Conservation (phyloP, 805 yeast species). For the Teunomyces stri region DNA sequence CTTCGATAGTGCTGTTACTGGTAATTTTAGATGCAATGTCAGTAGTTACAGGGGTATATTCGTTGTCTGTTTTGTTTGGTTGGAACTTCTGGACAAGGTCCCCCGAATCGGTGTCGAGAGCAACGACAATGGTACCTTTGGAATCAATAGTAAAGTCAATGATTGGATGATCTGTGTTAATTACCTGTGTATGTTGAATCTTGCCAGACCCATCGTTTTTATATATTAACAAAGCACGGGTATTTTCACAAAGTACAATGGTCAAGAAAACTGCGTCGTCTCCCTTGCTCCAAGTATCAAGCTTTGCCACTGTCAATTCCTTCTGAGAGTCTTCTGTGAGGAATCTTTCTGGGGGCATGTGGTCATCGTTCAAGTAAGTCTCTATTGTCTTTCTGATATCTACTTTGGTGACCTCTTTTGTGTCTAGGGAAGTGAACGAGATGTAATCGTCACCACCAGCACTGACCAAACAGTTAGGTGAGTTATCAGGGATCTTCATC, state of each 20-base stretch:
- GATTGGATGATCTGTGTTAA: conserved; percentile 22
- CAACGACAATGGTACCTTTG: conserved; percentile 21
- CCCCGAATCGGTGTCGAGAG: conserved; percentile 30
- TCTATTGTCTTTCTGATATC: conserved; percentile 42
- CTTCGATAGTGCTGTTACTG: conserved; percentile 28
- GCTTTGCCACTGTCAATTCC: conserved; percentile 53
- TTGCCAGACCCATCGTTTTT: conserved; percentile 23
- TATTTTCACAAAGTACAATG: conserved; percentile 52
- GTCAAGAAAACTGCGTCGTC: conserved; percentile 22
- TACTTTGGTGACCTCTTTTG: conserved; percentile 38
- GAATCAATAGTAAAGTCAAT: conserved; percentile 26
- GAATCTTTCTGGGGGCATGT: conserved; percentile 64
- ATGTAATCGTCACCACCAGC: conserved; percentile 90
- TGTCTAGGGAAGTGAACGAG: conserved; percentile 20
- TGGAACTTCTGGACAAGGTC: conserved; percentile 18
- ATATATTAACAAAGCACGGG: conserved; percentile 43
- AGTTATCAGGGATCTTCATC: conserved; percentile 54
- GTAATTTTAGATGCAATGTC: conserved; percentile 22
- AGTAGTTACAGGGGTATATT: conserved; percentile 4
- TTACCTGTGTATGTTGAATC: conserved; percentile 28
- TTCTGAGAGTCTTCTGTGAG: conserved; percentile 48
- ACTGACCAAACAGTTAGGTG: conserved; percentile 55
- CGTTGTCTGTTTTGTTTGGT: conserved; percentile 16
- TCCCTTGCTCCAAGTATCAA: conserved; percentile 28
- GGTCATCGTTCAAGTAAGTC: conserved; percentile 50